Conservation (phyloP, 2,329 filamentous ascomycete species). For the Colletotrichum graminicola region DNA sequence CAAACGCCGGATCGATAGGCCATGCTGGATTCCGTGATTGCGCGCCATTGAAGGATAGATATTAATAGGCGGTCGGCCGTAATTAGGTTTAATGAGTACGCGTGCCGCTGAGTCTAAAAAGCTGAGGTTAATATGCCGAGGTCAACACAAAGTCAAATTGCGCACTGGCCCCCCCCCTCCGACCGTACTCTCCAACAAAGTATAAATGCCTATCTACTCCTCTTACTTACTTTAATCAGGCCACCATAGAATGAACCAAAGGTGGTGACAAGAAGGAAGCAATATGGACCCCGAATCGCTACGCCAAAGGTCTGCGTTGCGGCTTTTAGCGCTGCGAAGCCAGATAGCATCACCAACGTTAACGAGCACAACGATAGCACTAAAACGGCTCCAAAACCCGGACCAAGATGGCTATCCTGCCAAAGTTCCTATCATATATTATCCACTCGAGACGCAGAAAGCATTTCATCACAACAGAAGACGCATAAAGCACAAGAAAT, state of each 20-base stretch:
- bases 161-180: background rate
- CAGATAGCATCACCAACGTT: conserved; percentile 10
- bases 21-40: too few species aligned
- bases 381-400: conserved; percentile 18
- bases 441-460: conserved; percentile 27
- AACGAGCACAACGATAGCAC: background rate
- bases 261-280: background rate
- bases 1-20: too few species aligned
- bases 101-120: background rate
- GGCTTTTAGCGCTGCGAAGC: conserved; percentile 11
- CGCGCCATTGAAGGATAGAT: background rate
- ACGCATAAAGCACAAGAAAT: conserved; percentile 25
- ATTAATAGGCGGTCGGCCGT: background rate
- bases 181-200: background rate
- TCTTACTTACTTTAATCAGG: background rate
- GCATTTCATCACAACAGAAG: conserved; percentile 30
- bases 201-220: background rate
- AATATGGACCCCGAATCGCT: background rate
- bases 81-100: background rate
- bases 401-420: conserved; percentile 30
- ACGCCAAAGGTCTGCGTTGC: conserved; percentile 12
- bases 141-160: background rate
- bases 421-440: conserved; percentile 35
- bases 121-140: conserved; percentile 14
- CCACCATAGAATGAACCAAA: background rate